Conservation (phyloP, 2,329 filamentous ascomycete genomes). For the Aspergillus proliferans region DNA sequence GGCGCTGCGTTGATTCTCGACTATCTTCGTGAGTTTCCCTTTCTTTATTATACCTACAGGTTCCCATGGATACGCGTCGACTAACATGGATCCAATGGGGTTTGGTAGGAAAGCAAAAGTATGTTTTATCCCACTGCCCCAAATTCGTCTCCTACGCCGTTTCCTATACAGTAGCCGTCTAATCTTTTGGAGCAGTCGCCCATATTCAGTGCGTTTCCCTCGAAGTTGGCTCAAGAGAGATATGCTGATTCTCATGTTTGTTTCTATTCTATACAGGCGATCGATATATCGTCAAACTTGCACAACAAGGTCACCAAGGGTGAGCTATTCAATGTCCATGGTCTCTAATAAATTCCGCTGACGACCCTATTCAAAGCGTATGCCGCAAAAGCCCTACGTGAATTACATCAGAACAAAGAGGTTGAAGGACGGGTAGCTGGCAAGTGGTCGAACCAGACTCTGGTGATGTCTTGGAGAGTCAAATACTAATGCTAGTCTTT, state of each 20-base stretch:
- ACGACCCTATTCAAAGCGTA: conserved; percentile 36
- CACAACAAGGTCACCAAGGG: conserved; percentile 56
- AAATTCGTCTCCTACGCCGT: not conserved
- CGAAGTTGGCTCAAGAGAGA: not conserved
- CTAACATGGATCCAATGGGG: not conserved
- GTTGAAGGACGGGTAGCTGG: conserved; percentile 54
- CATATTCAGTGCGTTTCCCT: conserved; percentile 43
- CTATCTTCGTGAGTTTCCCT: conserved; percentile 43
- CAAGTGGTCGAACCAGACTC: conserved; percentile 18
- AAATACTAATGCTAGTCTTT: not conserved
- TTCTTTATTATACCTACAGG: not conserved
- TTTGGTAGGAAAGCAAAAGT: conserved; percentile 45
- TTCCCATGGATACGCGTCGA: not conserved
- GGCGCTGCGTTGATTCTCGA: conserved; percentile 42
- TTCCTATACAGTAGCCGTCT: not conserved
- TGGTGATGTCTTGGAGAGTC: not conserved
- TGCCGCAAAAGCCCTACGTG: conserved; percentile 56
- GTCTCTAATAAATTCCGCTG: not conserved
- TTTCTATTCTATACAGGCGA: conserved; percentile 33
- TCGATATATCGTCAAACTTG: conserved; percentile 56
- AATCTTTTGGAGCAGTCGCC: conserved; percentile 36
- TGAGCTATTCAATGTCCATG: conserved; percentile 19
- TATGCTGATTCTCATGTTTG: not conserved
- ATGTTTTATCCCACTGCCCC: conserved; percentile 2
- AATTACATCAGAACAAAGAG: conserved; percentile 54